Percentiles rank a stretch among this genome's conserved stretches.
These are phyloP conservation scores for Wickerhamiella bombiphila DNA, from an alignment of 805 yeast genomes.

Conservation along the genomic window DNA sequence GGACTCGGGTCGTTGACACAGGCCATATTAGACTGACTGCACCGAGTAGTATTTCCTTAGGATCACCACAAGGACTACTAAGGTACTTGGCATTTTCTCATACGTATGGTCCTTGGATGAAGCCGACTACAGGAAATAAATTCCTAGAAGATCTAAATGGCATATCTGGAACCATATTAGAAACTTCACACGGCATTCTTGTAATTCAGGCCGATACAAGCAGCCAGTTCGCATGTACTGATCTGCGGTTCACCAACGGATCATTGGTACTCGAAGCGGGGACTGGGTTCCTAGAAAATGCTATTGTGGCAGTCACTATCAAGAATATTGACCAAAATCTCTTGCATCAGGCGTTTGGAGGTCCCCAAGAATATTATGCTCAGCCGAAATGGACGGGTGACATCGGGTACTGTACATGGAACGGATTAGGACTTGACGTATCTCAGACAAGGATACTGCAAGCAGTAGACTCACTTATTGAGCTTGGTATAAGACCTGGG, in stretches of 20 bases:
- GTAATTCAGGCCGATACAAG: constrained; percentile 1
- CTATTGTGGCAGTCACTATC: not conserved
- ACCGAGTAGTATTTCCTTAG: no score
- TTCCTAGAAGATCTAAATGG: not conserved
- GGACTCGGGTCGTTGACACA: no score
- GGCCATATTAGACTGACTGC: no score
- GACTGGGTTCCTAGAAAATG: not conserved
- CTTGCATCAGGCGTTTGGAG: not conserved
- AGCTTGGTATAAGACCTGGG: constrained; percentile 13
- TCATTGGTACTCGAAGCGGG: not conserved
- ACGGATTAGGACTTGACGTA: constrained; percentile 19
- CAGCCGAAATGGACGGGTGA: not conserved
- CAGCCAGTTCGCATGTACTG: not conserved
- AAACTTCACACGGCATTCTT: not conserved
- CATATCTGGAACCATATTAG: not conserved
- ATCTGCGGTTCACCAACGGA: not conserved
- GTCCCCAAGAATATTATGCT: not conserved
- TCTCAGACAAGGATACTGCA: constrained; percentile 14
- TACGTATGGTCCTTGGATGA: no score
- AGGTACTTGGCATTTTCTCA: no score
- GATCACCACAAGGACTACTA: no score
- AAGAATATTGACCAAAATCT: not conserved
- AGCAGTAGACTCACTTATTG: constrained; percentile 17
- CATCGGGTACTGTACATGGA: constrained; percentile 24
- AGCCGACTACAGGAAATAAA: no score